Evolutionary conservation across 1,139 yeast genomes (phyloP).

Genomic region (Candida sanyaensis): DNA sequence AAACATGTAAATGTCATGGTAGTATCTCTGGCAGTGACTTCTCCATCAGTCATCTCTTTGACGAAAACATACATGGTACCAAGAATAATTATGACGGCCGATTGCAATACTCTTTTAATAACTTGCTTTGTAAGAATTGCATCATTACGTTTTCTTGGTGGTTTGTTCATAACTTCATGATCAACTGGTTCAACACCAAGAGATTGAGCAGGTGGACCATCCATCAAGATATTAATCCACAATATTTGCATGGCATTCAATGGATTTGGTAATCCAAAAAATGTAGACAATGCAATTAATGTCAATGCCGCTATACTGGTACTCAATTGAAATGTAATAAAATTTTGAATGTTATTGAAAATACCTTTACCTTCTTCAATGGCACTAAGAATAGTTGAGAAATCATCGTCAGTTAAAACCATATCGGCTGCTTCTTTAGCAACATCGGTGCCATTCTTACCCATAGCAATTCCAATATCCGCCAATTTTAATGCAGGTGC

Average conservation of each 20-base stretch:
- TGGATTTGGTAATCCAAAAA: conserved; percentile 91
- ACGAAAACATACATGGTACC: conserved; percentile 88
- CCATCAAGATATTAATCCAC: conserved; percentile 98
- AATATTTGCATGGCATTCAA: conserved; percentile 97
- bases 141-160: conserved; percentile 86
- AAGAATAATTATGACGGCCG: conserved; percentile 66
- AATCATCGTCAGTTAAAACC: conserved; percentile 96
- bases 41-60: conserved; percentile 79
- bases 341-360: conserved; percentile 90
- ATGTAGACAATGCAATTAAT: conserved; percentile 81
- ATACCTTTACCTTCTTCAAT: conserved; percentile 97
- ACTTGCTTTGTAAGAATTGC: conserved; percentile 73
- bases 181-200: conserved; percentile 97
- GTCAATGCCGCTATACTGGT: conserved; percentile 95
- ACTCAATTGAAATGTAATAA: conserved; percentile 90
- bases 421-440: conserved; percentile 98
- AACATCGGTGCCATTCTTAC: conserved; percentile 94
- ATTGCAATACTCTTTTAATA: conserved; percentile 69
- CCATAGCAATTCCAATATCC: conserved; percentile 98
- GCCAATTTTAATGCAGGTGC: conserved; percentile 98
- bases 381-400: conserved; percentile 87
- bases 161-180: conserved; percentile 89
- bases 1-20: conserved; percentile 99
- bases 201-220: conserved; percentile 98
- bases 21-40: conserved; percentile 88